These are phyloP conservation scores for Cordyceps farinosa DNA, from an alignment of 2,329 filamentous ascomycete species.

Conservation along the genomic window DNA sequence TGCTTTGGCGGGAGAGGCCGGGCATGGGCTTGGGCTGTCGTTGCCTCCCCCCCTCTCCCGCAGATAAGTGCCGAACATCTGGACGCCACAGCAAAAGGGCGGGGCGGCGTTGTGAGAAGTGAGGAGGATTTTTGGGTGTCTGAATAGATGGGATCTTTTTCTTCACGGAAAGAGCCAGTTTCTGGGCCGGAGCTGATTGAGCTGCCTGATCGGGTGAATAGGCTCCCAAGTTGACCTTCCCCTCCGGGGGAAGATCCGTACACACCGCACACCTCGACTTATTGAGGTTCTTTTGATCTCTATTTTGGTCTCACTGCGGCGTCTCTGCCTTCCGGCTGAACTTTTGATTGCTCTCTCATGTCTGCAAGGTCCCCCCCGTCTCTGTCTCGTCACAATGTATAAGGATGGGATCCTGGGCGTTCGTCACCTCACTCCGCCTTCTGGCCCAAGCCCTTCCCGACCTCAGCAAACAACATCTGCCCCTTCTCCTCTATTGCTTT, in stretches of 20 bases:
- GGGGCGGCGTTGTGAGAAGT: too few relatives aligned
- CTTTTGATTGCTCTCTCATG: neutral
- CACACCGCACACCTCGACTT: slow-evolving; percentile 6
- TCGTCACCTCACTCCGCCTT: neutral
- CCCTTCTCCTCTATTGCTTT: neutral
- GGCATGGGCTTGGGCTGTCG: too few relatives aligned
- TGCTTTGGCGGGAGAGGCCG: too few relatives aligned
- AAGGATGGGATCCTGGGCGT: neutral
- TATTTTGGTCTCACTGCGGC: slow-evolving; percentile 2
- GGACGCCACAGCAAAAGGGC: too few relatives aligned
- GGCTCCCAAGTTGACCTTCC: too few relatives aligned
- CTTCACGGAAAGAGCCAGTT: too few relatives aligned
- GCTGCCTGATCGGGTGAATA: too few relatives aligned
- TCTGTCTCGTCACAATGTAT: neutral
- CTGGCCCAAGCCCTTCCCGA: neutral
- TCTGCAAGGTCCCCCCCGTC: neutral
- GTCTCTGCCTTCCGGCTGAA: neutral
- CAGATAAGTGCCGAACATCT: too few relatives aligned
- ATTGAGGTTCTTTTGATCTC: slow-evolving; percentile 9
- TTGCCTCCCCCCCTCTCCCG: too few relatives aligned
- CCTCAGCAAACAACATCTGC: neutral
- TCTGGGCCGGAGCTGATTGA: too few relatives aligned
- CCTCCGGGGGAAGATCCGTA: neutral
- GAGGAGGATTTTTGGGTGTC: too few relatives aligned
- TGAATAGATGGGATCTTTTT: too few relatives aligned